Evolutionary conservation across 1,284 basidiomycete genomes (phyloP).

Genomic region (Trichosporon sp.): DNA sequence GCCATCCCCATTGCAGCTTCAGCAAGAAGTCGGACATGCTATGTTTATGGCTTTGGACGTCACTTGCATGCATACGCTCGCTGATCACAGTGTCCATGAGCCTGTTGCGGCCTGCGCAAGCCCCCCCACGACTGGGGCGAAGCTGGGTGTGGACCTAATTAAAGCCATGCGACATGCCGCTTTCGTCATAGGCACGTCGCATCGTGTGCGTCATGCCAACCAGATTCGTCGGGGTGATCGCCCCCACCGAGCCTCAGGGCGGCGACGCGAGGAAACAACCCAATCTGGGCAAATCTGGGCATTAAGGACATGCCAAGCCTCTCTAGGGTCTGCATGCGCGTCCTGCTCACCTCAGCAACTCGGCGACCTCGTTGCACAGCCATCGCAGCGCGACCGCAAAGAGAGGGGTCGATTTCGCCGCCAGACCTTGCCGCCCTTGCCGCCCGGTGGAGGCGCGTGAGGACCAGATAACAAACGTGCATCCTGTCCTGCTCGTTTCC

Average conservation of each 20-base stretch:
- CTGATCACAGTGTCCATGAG: no score
- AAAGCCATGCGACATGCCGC: neutral
- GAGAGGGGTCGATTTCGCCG: neutral
- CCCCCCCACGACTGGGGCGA: neutral
- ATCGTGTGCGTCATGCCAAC: neutral
- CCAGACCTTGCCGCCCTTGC: no score
- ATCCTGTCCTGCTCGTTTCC: neutral
- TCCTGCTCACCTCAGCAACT: neutral
- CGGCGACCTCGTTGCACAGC: neutral
- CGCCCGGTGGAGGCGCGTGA: neutral
- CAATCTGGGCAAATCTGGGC: neutral
- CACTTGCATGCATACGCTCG: no score
- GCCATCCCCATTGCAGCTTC: no score
- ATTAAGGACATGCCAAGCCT: neutral
- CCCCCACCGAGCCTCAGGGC: neutral
- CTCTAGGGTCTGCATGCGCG: neutral
- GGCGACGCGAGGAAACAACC: neutral
- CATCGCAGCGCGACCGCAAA: neutral
- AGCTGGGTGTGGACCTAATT: neutral
- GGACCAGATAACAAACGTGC: slow-evolving; percentile 5
- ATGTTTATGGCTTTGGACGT: no score
- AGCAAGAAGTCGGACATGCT: no score
- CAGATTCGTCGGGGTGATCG: neutral
- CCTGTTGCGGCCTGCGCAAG: neutral
- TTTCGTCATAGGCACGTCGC: neutral